These are phyloP conservation scores for Mycena rebaudengoi DNA, from an alignment of 768 basidiomycete species.

Conservation along the genomic window DNA sequence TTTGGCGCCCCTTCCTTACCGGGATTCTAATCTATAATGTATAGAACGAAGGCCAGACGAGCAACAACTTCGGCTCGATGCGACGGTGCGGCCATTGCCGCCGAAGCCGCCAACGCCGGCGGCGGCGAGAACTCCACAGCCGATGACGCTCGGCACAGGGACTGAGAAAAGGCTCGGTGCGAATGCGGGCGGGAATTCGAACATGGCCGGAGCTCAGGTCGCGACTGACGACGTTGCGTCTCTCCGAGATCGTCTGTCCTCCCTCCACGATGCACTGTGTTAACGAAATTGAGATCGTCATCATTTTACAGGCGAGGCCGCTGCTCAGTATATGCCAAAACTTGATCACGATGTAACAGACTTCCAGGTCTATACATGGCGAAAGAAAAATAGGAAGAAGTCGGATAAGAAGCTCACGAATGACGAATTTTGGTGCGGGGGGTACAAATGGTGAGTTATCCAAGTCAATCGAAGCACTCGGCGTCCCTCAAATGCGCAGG, in stretches of 20 bases:
- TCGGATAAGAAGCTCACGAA: slow-evolving; percentile 94
- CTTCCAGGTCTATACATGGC: slow-evolving; percentile 92
- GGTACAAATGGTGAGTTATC: slow-evolving; percentile 88
- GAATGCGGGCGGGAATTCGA: no score
- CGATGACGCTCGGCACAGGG: background rate
- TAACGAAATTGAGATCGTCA: slow-evolving; percentile 38
- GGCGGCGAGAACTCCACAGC: background rate
- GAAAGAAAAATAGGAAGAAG: slow-evolving; percentile 86
- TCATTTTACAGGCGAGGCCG: slow-evolving; percentile 77
- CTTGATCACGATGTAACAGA: slow-evolving; percentile 97
- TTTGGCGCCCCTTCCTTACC: background rate
- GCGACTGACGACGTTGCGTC: slow-evolving; percentile 87
- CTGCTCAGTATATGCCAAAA: slow-evolving; percentile 96
- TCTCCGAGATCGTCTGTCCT: slow-evolving; percentile 79
- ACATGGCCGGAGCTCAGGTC: no score
- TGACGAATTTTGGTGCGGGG: slow-evolving; percentile 95
- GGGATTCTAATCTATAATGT: background rate
- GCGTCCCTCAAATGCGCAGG: slow-evolving; percentile 56
- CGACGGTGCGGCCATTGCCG: background rate
- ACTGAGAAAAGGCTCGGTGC: background rate
- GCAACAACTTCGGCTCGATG: background rate
- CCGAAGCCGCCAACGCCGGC: background rate
- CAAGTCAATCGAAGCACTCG: background rate
- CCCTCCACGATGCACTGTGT: slow-evolving; percentile 10
- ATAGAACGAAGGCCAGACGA: background rate